Evolutionary conservation across 805 yeast genomes (phyloP).

Genomic region (Ogataea pilisensis): DNA sequence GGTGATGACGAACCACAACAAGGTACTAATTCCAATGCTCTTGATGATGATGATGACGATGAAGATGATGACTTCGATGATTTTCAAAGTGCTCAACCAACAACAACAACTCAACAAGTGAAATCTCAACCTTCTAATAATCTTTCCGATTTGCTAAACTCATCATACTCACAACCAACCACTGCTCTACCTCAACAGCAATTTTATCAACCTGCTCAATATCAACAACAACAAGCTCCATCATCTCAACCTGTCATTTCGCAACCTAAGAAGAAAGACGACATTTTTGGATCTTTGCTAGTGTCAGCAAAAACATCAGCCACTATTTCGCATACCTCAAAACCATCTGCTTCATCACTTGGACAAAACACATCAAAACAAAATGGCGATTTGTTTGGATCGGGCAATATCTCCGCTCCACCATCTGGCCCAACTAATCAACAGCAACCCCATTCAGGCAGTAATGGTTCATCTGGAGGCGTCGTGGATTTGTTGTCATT

Average conservation of each 20-base stretch:
- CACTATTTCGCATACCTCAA: slow-evolving; percentile 13
- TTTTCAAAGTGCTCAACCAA: slow-evolving; percentile 63
- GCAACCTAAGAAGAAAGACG: slow-evolving; percentile 42
- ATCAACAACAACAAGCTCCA: slow-evolving; percentile 21
- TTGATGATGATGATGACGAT: slow-evolving; percentile 37
- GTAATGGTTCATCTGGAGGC: slow-evolving; percentile 22
- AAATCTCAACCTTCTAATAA: slow-evolving; percentile 23
- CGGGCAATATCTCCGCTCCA: slow-evolving; percentile 9
- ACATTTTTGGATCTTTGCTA: slow-evolving; percentile 71
- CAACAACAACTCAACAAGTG: slow-evolving; percentile 28
- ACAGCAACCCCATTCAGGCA: slow-evolving; percentile 6
- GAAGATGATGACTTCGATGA: slow-evolving; percentile 76
- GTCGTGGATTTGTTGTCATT: slow-evolving; percentile 49
- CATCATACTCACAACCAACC: slow-evolving; percentile 23
- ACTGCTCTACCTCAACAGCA: slow-evolving; percentile 12
- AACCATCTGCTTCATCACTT: slow-evolving; percentile 8
- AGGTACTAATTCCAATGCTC: slow-evolving; percentile 19
- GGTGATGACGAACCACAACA: slow-evolving; percentile 28
- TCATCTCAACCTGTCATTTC: slow-evolving; percentile 37
- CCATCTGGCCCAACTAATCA: slow-evolving; percentile 1
- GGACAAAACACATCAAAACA: slow-evolving; percentile 1
- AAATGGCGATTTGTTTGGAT: slow-evolving; percentile 14
- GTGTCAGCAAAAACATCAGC: slow-evolving; percentile 54
- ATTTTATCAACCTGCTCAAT: slow-evolving; percentile 11
- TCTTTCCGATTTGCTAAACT: slow-evolving; percentile 30